Evolutionary conservation across 306 rosid species (phyloP).

Genomic region (Medicago ruthenica): DNA sequence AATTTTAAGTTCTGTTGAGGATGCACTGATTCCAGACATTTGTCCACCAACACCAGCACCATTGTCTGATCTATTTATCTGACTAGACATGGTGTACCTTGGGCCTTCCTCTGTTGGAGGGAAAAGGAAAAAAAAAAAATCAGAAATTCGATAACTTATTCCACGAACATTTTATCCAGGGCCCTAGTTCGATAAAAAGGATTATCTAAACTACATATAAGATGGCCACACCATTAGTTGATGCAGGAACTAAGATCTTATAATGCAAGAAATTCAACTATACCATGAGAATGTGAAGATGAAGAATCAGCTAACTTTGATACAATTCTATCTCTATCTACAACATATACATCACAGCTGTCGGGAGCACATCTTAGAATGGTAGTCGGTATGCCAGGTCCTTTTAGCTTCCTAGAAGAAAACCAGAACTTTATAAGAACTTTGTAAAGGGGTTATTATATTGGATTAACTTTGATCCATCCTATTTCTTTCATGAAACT

Average conservation of each 20-base stretch:
- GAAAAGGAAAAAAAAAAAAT: slow-evolving; percentile 32
- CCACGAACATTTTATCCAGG: slow-evolving; percentile 11
- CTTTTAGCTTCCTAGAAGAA: slow-evolving; percentile 75
- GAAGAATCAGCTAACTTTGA: slow-evolving; percentile 62
- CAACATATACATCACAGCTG: slow-evolving; percentile 65
- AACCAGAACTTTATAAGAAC: slow-evolving; percentile 31
- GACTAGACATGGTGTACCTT: slow-evolving; percentile 42
- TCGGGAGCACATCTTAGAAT: slow-evolving; percentile 61
- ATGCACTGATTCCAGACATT: slow-evolving; percentile 48
- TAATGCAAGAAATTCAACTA: slow-evolving; percentile 45
- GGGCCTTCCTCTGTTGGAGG: slow-evolving; percentile 52
- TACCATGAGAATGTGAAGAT: slow-evolving; percentile 58
- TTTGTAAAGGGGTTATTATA: slow-evolving; percentile 24
- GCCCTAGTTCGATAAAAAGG: slow-evolving; percentile 3
- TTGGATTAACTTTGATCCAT: slow-evolving; percentile 16
- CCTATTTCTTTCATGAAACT: slow-evolving; percentile 26
- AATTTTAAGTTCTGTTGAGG: slow-evolving; percentile 42
- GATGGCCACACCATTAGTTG: slow-evolving; percentile 13
- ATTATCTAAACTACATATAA: slow-evolving; percentile 31
- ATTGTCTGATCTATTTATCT: slow-evolving; percentile 43
- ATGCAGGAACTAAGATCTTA: slow-evolving; percentile 23
- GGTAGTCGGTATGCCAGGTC: slow-evolving; percentile 71
- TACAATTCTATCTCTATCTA: slow-evolving; percentile 61
- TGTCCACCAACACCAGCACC: slow-evolving; percentile 44
- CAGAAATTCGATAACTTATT: slow-evolving; percentile 24